Percentiles rank a stretch among this genome's conserved stretches.
phyloP scores from a whole-genome alignment of 2,329 filamentous ascomycete genomes.

The Phaeosphaeriaceae sp. region DNA sequence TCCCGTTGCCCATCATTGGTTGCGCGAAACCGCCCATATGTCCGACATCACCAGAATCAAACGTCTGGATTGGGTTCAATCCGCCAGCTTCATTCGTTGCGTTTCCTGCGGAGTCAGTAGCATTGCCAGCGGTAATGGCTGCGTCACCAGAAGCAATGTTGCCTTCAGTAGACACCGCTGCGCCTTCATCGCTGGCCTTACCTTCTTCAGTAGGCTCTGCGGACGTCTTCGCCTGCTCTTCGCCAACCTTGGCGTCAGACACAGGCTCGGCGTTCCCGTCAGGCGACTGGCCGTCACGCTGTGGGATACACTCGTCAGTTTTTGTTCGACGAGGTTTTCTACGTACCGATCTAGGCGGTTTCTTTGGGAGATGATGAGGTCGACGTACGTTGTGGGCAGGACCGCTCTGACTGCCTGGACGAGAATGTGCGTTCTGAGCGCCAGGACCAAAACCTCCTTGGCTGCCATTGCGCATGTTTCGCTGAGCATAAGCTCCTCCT shows the following conservation, averaged over 20 bases:
- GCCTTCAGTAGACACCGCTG: conserved; percentile 15
- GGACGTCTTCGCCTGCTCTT: conserved; percentile 31
- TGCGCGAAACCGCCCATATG: conserved; percentile 32
- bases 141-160: conserved; percentile 10
- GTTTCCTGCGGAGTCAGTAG: conserved; percentile 29
- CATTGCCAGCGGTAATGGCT: conserved; percentile 15
- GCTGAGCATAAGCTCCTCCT: conserved; percentile 62
- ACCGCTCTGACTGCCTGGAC: conserved; percentile 41
- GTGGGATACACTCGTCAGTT: conserved; percentile 36
- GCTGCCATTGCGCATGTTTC: conserved; percentile 52
- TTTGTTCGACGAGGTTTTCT: conserved; percentile 14
- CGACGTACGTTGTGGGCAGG: conserved; percentile 45
- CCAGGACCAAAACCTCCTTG: conserved; percentile 45
- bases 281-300: conserved; percentile 44
- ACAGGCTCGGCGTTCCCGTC: conserved; percentile 41
- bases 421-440: conserved; percentile 31
- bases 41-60: conserved; percentile 38
- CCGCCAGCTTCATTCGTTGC: conserved; percentile 24
- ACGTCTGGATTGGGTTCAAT: conserved; percentile 45
- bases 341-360: conserved; percentile 14
- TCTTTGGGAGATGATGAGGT: conserved; percentile 29
- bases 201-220: conserved; percentile 38
- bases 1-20: conserved; percentile 38
- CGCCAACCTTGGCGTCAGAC: conserved; percentile 40
- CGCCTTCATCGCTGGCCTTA: conserved; percentile 28